Conservation (phyloP, 257 asterid species). For the Eucommia ulmoides region DNA sequence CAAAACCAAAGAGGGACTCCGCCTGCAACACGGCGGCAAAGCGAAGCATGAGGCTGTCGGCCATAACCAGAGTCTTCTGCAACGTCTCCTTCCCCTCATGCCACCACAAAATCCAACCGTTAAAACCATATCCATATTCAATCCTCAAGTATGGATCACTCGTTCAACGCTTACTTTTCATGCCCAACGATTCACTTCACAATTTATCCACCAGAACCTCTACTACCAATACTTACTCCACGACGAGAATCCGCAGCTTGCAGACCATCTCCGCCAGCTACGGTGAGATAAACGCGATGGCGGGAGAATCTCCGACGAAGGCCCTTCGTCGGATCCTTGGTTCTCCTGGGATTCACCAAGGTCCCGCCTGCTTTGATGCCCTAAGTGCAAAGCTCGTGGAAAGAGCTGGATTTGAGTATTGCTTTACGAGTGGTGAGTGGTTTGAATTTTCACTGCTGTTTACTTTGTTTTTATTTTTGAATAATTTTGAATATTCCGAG, state of each 20-base stretch:
- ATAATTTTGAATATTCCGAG: too few species aligned
- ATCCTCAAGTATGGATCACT: not conserved
- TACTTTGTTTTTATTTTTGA: too few species aligned
- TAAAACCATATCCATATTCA: not conserved
- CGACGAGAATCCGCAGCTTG: not conserved
- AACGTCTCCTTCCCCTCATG: too few species aligned
- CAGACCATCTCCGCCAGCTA: not conserved
- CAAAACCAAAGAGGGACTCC: too few species aligned
- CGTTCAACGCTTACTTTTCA: not conserved
- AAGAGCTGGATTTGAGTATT: slow-evolving; percentile 73
- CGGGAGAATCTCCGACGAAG: slow-evolving; percentile 30
- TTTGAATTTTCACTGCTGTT: too few species aligned
- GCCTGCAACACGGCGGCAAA: too few species aligned
- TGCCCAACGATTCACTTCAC: not conserved
- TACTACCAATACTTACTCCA: too few species aligned
- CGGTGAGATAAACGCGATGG: slow-evolving; percentile 10
- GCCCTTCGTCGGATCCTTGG: slow-evolving; percentile 47
- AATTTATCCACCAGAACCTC: not conserved
- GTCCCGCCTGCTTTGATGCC: slow-evolving; percentile 92
- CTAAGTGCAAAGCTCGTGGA: slow-evolving; percentile 87
- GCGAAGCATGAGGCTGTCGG: too few species aligned
- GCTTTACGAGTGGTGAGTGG: slow-evolving; percentile 71
- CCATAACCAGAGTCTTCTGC: too few species aligned
- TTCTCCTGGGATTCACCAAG: slow-evolving; percentile 71
- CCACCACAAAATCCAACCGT: too few species aligned